These are phyloP conservation scores for Agastache rugosa DNA, from an alignment of 257 asterid species.

Conservation along the genomic window DNA sequence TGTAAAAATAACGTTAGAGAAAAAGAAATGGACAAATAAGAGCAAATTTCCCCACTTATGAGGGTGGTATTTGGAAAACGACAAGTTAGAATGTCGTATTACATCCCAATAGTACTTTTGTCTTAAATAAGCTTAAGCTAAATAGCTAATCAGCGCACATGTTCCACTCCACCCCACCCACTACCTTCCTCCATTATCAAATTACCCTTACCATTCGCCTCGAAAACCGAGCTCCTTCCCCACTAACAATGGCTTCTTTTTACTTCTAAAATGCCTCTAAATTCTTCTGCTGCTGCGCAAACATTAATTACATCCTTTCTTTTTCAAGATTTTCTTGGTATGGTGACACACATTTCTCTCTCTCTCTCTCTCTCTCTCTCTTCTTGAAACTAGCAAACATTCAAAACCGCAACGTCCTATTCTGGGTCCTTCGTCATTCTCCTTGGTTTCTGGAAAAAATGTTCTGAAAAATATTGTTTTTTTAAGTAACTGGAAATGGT, in stretches of 20 bases:
- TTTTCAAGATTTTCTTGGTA: constrained; percentile 48
- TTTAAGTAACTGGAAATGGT: constrained; percentile 1
- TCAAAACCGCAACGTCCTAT: constrained; percentile 26
- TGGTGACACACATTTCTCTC: constrained; percentile 36
- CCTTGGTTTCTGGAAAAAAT: constrained; percentile 15
- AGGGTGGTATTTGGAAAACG: constrained; percentile 34
- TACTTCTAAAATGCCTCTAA: constrained; percentile 19
- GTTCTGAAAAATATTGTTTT: background rate
- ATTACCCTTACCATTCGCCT: constrained; percentile 24
- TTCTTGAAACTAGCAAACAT: constrained; percentile 43
- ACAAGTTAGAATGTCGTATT: constrained; percentile 34
- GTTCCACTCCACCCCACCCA: background rate
- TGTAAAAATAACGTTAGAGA: background rate
- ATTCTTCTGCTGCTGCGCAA: constrained; percentile 20
- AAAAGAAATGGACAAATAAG: background rate
- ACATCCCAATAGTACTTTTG: constrained; percentile 30
- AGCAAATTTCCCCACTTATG: constrained; percentile 29
- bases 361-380: constrained; percentile 23
- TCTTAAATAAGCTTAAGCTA: constrained; percentile 14
- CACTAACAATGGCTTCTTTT: constrained; percentile 28
- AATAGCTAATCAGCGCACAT: background rate
- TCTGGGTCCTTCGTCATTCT: constrained; percentile 22
- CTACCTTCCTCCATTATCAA: background rate
- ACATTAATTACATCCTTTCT: background rate
- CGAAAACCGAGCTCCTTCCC: constrained; percentile 32